These are phyloP conservation scores for Aurinia saxatilis DNA, from an alignment of 345 rosid species.

Conservation along the genomic window DNA sequence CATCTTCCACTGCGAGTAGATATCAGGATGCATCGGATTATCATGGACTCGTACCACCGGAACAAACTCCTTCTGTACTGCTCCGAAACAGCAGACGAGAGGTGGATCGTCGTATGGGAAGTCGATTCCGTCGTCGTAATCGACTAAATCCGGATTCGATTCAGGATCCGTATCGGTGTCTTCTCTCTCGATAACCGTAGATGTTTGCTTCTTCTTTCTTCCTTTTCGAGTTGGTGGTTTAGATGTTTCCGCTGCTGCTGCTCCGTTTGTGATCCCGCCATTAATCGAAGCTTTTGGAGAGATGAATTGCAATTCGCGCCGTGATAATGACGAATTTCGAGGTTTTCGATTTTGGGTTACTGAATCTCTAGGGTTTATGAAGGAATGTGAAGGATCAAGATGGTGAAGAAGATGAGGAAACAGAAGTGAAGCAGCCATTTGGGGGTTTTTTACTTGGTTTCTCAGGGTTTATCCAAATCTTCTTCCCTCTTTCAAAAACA, in stretches of 20 bases:
- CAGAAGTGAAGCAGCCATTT: conserved; percentile 59
- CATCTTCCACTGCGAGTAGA: conserved; percentile 87
- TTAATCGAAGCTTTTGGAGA: conserved; percentile 31
- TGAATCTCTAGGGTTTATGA: conserved; percentile 13
- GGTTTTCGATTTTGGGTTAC: not conserved
- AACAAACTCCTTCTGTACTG: conserved; percentile 73
- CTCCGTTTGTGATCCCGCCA: conserved; percentile 32
- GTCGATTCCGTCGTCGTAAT: conserved; percentile 71
- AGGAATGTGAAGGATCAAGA: conserved; percentile 13
- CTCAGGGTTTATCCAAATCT: conserved; percentile 42
- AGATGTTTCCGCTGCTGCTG: conserved; percentile 41
- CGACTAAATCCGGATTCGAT: conserved; percentile 19
- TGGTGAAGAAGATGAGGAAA: conserved; percentile 43
- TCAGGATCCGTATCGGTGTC: conserved; percentile 16
- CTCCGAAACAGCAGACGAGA: conserved; percentile 80
- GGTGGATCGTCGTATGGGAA: conserved; percentile 77
- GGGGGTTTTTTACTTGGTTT: conserved; percentile 6
- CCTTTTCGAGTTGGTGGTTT: conserved; percentile 63
- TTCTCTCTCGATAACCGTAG: conserved; percentile 18
- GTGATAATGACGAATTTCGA: not conserved
- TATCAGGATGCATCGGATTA: conserved; percentile 74
- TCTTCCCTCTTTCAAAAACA: not conserved
- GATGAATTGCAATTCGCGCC: not conserved
- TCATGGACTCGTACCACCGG: conserved; percentile 80
- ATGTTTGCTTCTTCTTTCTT: conserved; percentile 44